Base-by-base conservation (phyloP, 352 stramenopile species). In the Phytophthora meadii region DNA sequence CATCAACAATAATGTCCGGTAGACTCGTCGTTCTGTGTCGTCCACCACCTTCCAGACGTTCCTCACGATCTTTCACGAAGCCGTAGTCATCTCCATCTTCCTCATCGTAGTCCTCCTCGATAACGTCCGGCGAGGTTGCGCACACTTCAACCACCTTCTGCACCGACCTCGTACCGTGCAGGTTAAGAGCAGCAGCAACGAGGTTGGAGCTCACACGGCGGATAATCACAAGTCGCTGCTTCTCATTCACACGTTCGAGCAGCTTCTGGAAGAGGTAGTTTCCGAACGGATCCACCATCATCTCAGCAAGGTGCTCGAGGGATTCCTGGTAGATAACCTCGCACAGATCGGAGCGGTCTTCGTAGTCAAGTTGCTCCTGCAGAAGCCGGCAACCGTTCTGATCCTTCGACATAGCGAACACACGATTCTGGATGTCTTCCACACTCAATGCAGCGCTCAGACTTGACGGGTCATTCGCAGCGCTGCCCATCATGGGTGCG, bases 251-350 rank as follows among this genome's bases (percentile, higher is more conserved):
- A 47, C 97, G 93, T 62, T 99, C 97, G 25, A 99, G 78, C 30
- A 99, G 94, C 77, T 99, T 99, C 79, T 99, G 97, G 74, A 99
- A 99, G 11, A 99, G 75, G 62, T 99, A 99, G 72, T 99, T 99
- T 6, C 97, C 97, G 74, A 99, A 99, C 5, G 97, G 97, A 74
- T 99, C 97, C n/a, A 98, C 94, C 96, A 99, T 99, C 72, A 98
- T 97, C 70, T 98, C 95, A 10, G 91, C 90, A 78, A 98, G 90
- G 67, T 98, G 97, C 27, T 97, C 88, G 7, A 98, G 79, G n/a
- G 96, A 96, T 78, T 99, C 96, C n/a, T 95, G 86, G 52, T 98
- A 97, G 66, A 99, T 99, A 55, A 98, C 80, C 22, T 95, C 94
- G 19, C 96, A 96, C 60, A 98, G 76, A 57, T 93, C 84, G 4